Percentiles rank a stretch among this genome's conserved stretches.
These are phyloP conservation scores for Solanum chaucha DNA, from an alignment of 257 asterid genomes.

Conservation along the genomic window DNA sequence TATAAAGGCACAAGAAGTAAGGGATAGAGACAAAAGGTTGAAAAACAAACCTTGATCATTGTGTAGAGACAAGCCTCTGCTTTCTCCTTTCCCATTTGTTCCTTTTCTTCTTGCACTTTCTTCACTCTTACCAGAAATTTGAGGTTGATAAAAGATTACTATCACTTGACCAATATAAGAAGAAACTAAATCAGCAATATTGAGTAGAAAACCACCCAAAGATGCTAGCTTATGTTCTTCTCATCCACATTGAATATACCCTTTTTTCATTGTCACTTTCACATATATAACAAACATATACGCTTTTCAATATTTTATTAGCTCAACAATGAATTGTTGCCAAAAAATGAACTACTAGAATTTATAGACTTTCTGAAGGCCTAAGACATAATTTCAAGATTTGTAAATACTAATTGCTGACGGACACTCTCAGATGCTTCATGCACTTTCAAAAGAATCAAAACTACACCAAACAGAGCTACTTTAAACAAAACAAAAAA, in stretches of 20 bases:
- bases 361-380: background rate
- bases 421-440: too few species aligned
- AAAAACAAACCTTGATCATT: slow-evolving; percentile 46
- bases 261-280: slow-evolving; percentile 40
- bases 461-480: background rate
- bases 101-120: slow-evolving; percentile 67
- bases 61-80: slow-evolving; percentile 70
- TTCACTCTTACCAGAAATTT: slow-evolving; percentile 18
- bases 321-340: slow-evolving; percentile 40
- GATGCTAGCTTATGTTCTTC: slow-evolving; percentile 61
- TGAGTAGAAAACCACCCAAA: slow-evolving; percentile 33
- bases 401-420: background rate
- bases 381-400: background rate
- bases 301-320: slow-evolving; percentile 54
- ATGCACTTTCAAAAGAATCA: too few species aligned
- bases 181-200: background rate
- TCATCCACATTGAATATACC: slow-evolving; percentile 62
- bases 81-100: slow-evolving; percentile 51
- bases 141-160: background rate
- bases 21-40: background rate
- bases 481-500: background rate
- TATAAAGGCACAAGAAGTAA: background rate
- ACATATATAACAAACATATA: slow-evolving; percentile 67
- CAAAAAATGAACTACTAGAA: background rate
- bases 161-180: background rate